Evolutionary conservation across 805 yeast genomes (phyloP), one percentile per base, ranked within the genome.

Genomic region (Jamesozyma rosinii): DNA sequence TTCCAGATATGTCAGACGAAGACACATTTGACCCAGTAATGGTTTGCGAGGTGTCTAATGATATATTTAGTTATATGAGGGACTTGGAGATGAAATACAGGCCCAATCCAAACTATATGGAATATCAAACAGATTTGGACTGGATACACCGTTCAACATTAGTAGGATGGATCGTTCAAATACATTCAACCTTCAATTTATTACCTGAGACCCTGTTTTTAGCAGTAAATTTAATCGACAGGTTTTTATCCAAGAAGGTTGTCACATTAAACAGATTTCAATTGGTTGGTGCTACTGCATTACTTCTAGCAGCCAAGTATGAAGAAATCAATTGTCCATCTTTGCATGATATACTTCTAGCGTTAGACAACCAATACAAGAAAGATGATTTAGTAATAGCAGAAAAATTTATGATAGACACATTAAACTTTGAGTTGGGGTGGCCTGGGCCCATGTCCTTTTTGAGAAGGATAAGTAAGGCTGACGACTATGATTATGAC

Each of bases 371-470:
- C 55, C 84, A 84, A 36, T 89, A 84, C 63, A 68, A 82, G 1
- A 74, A 74, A 19, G 89, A 83, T 29, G 95, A 89, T 53, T 74
- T 89, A 40, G 68, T 86, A 46, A 75, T 76, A 54, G 95, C 97
- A 2, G 97, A 89, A 65, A 72, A 87, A 54, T 88, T 81, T 62
- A 86, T 89, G 95, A 81, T 89, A 55, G 87, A 83, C 52, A 80
- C 88, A 39, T 74, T 89, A 48, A 86, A 87, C 51, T 89, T 86
- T 66, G 95, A 88, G 61, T 76, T 89, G 75, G 95, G 95, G 19
- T 88, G 88, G 87, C 96, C 97, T 1, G 97, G 97, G 11, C 97
- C 97, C 42, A 87, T 89, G 95, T 82, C 95, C 34, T 89, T 88
- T 59, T 69, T 89, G 51, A 76, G 97, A 61, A 77, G 95, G 53